These are phyloP conservation scores for Knoxia roxburghii DNA, from an alignment of 257 asterid species.

Conservation along the genomic window DNA sequence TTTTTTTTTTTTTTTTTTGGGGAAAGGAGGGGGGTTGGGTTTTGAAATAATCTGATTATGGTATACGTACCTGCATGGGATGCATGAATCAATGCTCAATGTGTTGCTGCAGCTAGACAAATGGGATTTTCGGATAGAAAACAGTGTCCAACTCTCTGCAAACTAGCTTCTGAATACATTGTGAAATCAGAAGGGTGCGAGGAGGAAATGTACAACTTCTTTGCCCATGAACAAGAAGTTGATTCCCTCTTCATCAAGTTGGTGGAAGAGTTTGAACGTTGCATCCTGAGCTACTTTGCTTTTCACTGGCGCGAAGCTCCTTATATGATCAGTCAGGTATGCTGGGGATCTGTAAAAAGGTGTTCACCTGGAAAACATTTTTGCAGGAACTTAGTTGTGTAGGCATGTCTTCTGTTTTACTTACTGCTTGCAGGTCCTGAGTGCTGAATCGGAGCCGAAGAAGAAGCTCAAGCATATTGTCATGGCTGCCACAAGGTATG, in stretches of 20 bases:
- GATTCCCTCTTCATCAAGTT: slow-evolving; percentile 88
- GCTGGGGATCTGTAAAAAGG: not conserved
- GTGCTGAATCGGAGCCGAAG: slow-evolving; percentile 67
- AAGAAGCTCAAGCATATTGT: slow-evolving; percentile 81
- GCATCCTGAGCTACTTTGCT: slow-evolving; percentile 87
- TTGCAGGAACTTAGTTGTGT: not conserved
- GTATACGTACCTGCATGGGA: slow-evolving; percentile 9
- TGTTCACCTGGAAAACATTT: not conserved
- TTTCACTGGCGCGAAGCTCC: slow-evolving; percentile 88
- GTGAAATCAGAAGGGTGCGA: slow-evolving; percentile 71
- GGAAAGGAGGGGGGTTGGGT: too few relatives aligned
- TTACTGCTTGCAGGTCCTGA: slow-evolving; percentile 48
- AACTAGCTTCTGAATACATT: slow-evolving; percentile 81
- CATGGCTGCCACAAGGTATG: slow-evolving; percentile 91
- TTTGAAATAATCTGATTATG: not conserved
- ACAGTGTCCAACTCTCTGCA: slow-evolving; percentile 72
- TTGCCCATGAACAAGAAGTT: slow-evolving; percentile 57
- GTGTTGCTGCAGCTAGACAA: slow-evolving; percentile 63
- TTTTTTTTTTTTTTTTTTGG: not conserved
- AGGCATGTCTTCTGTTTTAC: not conserved
- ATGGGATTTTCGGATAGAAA: slow-evolving; percentile 75
- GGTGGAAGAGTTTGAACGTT: slow-evolving; percentile 84
- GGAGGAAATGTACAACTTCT: slow-evolving; percentile 67
- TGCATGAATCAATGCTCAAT: not conserved
- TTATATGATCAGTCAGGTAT: slow-evolving; percentile 74